These are phyloP conservation scores for Brassica juncea DNA, from an alignment of 345 rosid species.

Conservation along the genomic window DNA sequence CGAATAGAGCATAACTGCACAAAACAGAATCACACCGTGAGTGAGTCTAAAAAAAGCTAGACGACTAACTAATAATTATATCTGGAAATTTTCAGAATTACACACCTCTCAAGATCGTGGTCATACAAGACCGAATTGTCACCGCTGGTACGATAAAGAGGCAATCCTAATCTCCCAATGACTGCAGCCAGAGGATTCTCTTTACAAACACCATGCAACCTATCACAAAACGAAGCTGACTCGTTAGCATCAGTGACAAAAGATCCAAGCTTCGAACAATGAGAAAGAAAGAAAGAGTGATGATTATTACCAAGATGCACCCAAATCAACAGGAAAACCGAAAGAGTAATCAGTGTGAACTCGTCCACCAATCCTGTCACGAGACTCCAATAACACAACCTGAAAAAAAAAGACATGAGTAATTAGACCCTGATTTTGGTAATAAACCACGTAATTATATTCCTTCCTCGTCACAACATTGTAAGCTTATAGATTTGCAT, in stretches of 20 bases:
- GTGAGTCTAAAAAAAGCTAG: background rate
- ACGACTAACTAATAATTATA: background rate
- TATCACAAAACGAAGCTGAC: constrained; percentile 36
- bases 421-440: too few species aligned
- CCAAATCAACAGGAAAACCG: constrained; percentile 93
- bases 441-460: too few species aligned
- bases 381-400: constrained; percentile 86
- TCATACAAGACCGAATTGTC: constrained; percentile 96
- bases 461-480: background rate
- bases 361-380: constrained; percentile 87
- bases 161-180: constrained; percentile 85
- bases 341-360: constrained; percentile 81
- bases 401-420: too few species aligned
- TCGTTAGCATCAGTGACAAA: background rate
- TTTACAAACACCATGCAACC: constrained; percentile 96
- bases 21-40: constrained; percentile 42
- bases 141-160: constrained; percentile 91
- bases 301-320: constrained; percentile 79
- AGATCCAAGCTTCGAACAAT: constrained; percentile 10
- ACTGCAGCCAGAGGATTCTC: constrained; percentile 95
- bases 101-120: constrained; percentile 94
- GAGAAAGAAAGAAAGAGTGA: constrained; percentile 3
- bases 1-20: constrained; percentile 68
- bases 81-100: background rate
- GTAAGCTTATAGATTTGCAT: background rate